These are phyloP conservation scores for Phyllosticta citriasiana DNA, from an alignment of 2,329 filamentous ascomycete species.

Conservation along the genomic window DNA sequence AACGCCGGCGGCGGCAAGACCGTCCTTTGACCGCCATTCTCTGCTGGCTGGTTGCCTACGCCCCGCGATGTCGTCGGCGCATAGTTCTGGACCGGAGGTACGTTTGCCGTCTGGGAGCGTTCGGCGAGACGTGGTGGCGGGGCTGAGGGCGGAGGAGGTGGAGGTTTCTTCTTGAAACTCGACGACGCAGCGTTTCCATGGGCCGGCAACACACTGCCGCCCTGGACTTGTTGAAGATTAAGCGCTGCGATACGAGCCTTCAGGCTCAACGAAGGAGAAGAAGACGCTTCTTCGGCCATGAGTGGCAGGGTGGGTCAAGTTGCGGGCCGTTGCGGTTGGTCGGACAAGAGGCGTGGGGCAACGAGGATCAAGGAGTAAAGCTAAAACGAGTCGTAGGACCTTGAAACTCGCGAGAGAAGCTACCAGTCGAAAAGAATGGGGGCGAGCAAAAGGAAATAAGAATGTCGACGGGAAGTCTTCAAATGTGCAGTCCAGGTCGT, in stretches of 20 bases:
- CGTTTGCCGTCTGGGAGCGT: slow-evolving; percentile 29
- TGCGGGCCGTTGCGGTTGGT: slow-evolving; percentile 28
- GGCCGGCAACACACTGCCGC: slow-evolving; percentile 25
- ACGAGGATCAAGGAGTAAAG: not conserved
- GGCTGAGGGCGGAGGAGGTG: slow-evolving; percentile 27
- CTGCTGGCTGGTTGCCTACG: slow-evolving; percentile 31
- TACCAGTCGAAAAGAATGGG: not conserved
- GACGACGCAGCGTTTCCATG: slow-evolving; percentile 27
- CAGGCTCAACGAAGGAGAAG: slow-evolving; percentile 23
- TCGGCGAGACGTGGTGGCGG: slow-evolving; percentile 26
- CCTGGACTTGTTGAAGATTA: slow-evolving; percentile 36
- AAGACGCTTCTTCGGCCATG: slow-evolving; percentile 17
- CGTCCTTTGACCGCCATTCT: slow-evolving; percentile 9
- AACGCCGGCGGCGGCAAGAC: slow-evolving; percentile 3
- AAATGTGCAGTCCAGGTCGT: not conserved
- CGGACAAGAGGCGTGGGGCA: slow-evolving; percentile 16
- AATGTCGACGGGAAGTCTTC: not conserved
- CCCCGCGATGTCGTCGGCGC: slow-evolving; percentile 20
- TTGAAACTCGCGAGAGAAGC: not conserved
- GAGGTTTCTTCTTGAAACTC: slow-evolving; percentile 23
- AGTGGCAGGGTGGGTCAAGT: slow-evolving; percentile 2
- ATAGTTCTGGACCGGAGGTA: slow-evolving; percentile 30
- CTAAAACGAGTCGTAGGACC: not conserved
- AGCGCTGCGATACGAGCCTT: slow-evolving; percentile 39
- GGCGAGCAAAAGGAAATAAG: not conserved